These are phyloP conservation scores for Lactarius vividus DNA, from an alignment of 768 basidiomycete species.

Conservation along the genomic window DNA sequence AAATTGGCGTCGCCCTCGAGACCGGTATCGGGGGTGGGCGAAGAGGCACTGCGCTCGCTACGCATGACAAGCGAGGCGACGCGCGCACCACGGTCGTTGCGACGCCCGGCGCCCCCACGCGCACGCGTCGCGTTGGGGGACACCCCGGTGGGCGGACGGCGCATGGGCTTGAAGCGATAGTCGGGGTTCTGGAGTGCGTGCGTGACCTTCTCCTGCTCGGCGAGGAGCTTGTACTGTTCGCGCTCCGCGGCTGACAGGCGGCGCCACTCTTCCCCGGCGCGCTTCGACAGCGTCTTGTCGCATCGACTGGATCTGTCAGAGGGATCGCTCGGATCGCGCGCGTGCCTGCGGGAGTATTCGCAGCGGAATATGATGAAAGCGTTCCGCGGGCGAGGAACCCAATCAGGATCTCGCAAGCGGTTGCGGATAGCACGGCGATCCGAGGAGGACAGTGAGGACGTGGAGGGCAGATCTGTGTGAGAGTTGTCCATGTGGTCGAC, in stretches of 20 bases:
- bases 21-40: neutral
- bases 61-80: conserved; percentile 18
- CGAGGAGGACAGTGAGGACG: conserved; percentile 35
- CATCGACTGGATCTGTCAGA: conserved; percentile 18
- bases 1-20: neutral
- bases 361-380: conserved; percentile 74
- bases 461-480: conserved; percentile 6
- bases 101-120: neutral
- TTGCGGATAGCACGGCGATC: conserved; percentile 40
- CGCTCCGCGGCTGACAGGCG: conserved; percentile 49
- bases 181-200: conserved; percentile 58
- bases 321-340: conserved; percentile 38
- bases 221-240: conserved; percentile 49
- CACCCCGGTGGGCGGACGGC: conserved; percentile 18
- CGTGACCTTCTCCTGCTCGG: conserved; percentile 53
- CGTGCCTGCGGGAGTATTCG: conserved; percentile 52
- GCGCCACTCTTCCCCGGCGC: conserved; percentile 75
- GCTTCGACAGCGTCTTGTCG: conserved; percentile 67
- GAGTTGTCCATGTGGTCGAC: conserved; percentile 13
- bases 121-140: neutral
- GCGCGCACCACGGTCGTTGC: conserved; percentile 22
- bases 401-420: conserved; percentile 48
- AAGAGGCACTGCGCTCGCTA: conserved; percentile 16
- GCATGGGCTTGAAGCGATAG: conserved; percentile 59
- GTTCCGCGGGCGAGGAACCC: conserved; percentile 67